A percentile compares a stretch with the other conserved stretches of the same genome.
Conservation (phyloP, 2,329 filamentous ascomycete genomes). For the Fusarium foetens region DNA sequence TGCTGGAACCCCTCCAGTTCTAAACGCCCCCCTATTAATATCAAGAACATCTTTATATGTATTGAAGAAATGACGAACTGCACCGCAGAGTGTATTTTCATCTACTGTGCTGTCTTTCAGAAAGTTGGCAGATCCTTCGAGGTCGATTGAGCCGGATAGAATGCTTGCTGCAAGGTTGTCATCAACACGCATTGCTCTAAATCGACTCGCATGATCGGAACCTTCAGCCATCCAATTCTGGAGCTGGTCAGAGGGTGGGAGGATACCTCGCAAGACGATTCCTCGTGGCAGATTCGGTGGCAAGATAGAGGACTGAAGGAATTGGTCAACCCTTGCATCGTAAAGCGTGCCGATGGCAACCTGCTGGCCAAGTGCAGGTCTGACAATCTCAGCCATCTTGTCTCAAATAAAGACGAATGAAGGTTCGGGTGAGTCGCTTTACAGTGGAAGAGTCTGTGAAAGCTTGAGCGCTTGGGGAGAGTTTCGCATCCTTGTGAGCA, state of each 20-base stretch:
- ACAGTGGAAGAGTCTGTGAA: too few species aligned
- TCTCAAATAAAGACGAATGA: not conserved
- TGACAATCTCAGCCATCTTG: not conserved
- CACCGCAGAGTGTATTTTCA: not conserved
- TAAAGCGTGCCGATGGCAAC: conserved; percentile 29
- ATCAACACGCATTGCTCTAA: conserved; percentile 1
- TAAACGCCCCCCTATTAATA: accelerated
- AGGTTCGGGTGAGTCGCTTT: accelerated
- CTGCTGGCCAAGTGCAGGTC: conserved; percentile 10
- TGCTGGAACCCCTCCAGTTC: accelerated
- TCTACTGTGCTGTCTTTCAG: not conserved
- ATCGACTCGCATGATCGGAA: not conserved
- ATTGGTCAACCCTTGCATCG: conserved; percentile 20
- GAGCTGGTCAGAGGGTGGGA: too few species aligned
- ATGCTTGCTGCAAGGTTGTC: conserved; percentile 18
- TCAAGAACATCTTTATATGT: not conserved
- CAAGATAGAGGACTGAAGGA: conserved; percentile 14
- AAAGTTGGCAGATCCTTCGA: conserved; percentile 14
- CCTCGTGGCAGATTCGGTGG: not conserved
- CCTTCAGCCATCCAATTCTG: not conserved
- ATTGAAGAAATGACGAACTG: not conserved
- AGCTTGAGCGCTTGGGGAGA: too few species aligned
- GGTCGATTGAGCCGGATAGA: not conserved
- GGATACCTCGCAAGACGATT: not conserved
- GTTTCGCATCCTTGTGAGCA: not conserved